These are phyloP conservation scores for Dothidotthia symphoricarpi DNA, from an alignment of 2,329 filamentous ascomycete species.

Conservation along the genomic window DNA sequence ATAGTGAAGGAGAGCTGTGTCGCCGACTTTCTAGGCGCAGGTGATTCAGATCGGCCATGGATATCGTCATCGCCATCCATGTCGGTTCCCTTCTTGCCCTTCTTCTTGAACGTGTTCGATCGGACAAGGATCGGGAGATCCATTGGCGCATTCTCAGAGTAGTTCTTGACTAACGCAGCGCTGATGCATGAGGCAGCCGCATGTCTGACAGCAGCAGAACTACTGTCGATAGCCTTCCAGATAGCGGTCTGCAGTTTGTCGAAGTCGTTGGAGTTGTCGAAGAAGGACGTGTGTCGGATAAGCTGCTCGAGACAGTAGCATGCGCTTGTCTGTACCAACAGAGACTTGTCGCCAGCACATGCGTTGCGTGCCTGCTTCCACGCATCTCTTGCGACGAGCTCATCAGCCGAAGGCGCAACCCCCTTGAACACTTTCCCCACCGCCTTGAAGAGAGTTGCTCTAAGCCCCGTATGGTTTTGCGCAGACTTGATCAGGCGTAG, in stretches of 20 bases:
- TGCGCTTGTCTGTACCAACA: slow-evolving; percentile 73
- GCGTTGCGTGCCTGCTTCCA: slow-evolving; percentile 87
- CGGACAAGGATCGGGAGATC: slow-evolving; percentile 47
- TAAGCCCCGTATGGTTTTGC: slow-evolving; percentile 75
- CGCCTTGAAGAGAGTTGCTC: slow-evolving; percentile 73
- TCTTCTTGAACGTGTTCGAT: slow-evolving; percentile 68
- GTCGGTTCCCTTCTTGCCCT: slow-evolving; percentile 63
- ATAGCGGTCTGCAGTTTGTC: slow-evolving; percentile 79
- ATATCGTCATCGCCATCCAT: slow-evolving; percentile 73
- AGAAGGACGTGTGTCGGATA: slow-evolving; percentile 71
- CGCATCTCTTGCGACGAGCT: slow-evolving; percentile 78
- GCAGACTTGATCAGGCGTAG: slow-evolving; percentile 78
- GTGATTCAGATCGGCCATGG: slow-evolving; percentile 65
- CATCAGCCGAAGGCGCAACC: slow-evolving; percentile 75
- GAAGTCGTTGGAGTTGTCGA: slow-evolving; percentile 85
- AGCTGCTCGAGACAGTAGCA: slow-evolving; percentile 77
- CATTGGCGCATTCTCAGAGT: slow-evolving; percentile 58
- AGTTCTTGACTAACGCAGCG: slow-evolving; percentile 76
- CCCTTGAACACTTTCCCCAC: slow-evolving; percentile 74
- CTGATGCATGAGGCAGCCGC: slow-evolving; percentile 84
- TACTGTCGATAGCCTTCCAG: slow-evolving; percentile 83
- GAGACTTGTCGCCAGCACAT: slow-evolving; percentile 76
- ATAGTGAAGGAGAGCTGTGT: slow-evolving; percentile 71
- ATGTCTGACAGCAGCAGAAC: slow-evolving; percentile 72
- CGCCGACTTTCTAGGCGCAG: slow-evolving; percentile 70